phyloP scores from a whole-genome alignment of 1,139 yeast genomes.

The Diutina pseudorugosa region DNA sequence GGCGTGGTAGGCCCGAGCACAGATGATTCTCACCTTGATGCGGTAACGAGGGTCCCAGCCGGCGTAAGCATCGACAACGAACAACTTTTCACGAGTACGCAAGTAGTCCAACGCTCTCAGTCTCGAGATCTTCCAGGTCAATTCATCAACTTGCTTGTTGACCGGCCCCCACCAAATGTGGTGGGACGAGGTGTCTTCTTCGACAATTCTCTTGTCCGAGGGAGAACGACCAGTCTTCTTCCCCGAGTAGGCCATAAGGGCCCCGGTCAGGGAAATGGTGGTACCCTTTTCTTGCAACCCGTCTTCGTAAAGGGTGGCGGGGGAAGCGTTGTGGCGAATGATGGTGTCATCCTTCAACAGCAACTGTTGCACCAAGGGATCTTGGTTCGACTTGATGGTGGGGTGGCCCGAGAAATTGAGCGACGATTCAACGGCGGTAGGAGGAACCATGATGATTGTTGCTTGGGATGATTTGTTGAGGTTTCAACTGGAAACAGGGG shows the following conservation, averaged over 20 bases:
- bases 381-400: slow-evolving; percentile 28
- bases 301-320: slow-evolving; percentile 89
- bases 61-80: slow-evolving; percentile 92
- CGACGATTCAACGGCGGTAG: slow-evolving; percentile 36
- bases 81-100: slow-evolving; percentile 90
- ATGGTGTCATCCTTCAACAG: slow-evolving; percentile 34
- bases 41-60: slow-evolving; percentile 99
- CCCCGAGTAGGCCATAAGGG: slow-evolving; percentile 92
- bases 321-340: slow-evolving; percentile 83
- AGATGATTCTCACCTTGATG: slow-evolving; percentile 89
- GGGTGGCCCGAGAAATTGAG: slow-evolving; percentile 33
- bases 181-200: slow-evolving; percentile 73
- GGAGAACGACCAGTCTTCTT: slow-evolving; percentile 97
- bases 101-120: slow-evolving; percentile 95
- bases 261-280: slow-evolving; percentile 88
- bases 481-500: neutral
- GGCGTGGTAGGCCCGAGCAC: slow-evolving; percentile 98
- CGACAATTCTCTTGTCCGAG: slow-evolving; percentile 95
- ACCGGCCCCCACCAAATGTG: slow-evolving; percentile 99
- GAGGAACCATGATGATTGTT: slow-evolving; percentile 34
- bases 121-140: slow-evolving; percentile 91
- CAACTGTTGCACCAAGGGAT: slow-evolving; percentile 33
- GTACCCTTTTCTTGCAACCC: slow-evolving; percentile 87
- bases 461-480: too few relatives aligned
- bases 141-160: slow-evolving; percentile 86